Evolutionary conservation across 768 basidiomycete species (phyloP).

Genomic region (Coprinellus micaceus): DNA sequence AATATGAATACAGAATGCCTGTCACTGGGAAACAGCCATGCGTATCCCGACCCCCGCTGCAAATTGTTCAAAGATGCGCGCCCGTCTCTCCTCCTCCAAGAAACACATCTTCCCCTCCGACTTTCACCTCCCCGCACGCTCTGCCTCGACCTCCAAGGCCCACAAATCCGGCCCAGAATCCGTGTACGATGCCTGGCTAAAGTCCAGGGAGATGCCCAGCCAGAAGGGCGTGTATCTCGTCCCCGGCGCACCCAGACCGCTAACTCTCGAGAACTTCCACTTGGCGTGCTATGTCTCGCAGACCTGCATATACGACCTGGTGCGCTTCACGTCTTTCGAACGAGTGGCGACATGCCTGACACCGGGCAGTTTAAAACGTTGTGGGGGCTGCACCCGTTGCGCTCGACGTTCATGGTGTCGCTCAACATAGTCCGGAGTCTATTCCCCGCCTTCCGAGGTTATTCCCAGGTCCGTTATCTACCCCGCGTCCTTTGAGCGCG

Average conservation of each 20-base stretch:
- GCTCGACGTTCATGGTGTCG: constrained; percentile 66
- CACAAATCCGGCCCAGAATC: constrained; percentile 23
- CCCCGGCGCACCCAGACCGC: constrained; percentile 67
- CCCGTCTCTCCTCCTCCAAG: constrained; percentile 30
- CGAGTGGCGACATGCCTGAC: constrained; percentile 8
- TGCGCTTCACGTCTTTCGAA: constrained; percentile 25
- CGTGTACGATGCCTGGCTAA: constrained; percentile 53
- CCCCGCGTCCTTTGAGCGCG: constrained; percentile 7
- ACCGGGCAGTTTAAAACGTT: constrained; percentile 37
- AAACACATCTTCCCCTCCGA: constrained; percentile 36
- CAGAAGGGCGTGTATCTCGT: constrained; percentile 45
- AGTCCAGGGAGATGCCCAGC: constrained; percentile 49
- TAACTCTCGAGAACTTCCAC: constrained; percentile 51
- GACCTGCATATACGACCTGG: constrained; percentile 53
- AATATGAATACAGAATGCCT: constrained; percentile 22
- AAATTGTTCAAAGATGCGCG: constrained; percentile 37
- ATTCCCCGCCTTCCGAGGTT: constrained; percentile 79
- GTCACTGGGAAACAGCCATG: constrained; percentile 4
- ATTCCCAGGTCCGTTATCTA: constrained; percentile 58
- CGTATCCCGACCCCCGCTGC: constrained; percentile 26
- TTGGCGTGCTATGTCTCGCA: constrained; percentile 56
- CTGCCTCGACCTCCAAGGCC: constrained; percentile 21
- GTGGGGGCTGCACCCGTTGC: constrained; percentile 57
- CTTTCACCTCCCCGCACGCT: constrained; percentile 28
- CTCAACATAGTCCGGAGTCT: constrained; percentile 70